Conservation (phyloP, 306 rosid genomes). For the Cucumis sativus region DNA sequence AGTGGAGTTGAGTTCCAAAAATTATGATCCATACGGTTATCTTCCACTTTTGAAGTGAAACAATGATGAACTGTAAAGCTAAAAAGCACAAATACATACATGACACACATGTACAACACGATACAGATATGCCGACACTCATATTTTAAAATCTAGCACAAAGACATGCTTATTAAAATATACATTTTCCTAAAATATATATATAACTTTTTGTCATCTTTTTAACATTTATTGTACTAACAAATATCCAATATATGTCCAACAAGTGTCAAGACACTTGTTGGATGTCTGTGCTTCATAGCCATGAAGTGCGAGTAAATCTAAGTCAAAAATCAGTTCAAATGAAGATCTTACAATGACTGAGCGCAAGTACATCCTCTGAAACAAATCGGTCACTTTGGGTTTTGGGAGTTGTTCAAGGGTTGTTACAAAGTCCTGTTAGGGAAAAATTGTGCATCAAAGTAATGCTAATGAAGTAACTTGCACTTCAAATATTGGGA, state of each 20-base stretch:
- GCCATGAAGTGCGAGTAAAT: not conserved
- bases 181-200: too few species aligned
- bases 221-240: too few species aligned
- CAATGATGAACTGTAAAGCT: not conserved
- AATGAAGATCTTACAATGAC: slow-evolving; percentile 35
- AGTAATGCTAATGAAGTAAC: not conserved
- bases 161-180: too few species aligned
- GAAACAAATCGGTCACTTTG: slow-evolving; percentile 58
- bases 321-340: not conserved
- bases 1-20: not conserved
- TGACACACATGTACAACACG: too few species aligned
- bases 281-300: too few species aligned
- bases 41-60: not conserved
- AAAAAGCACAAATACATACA: too few species aligned
- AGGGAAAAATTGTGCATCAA: slow-evolving; percentile 1
- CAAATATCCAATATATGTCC: too few species aligned
- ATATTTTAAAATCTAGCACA: too few species aligned
- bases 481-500: not conserved
- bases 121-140: too few species aligned
- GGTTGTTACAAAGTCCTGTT: slow-evolving; percentile 57
- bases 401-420: slow-evolving; percentile 71
- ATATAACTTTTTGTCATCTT: too few species aligned
- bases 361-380: slow-evolving; percentile 60
- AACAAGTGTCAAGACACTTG: too few species aligned
- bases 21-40: not conserved